These are phyloP conservation scores for Sporothrix inflata DNA, from an alignment of 2,329 filamentous ascomycete species.

Conservation along the genomic window DNA sequence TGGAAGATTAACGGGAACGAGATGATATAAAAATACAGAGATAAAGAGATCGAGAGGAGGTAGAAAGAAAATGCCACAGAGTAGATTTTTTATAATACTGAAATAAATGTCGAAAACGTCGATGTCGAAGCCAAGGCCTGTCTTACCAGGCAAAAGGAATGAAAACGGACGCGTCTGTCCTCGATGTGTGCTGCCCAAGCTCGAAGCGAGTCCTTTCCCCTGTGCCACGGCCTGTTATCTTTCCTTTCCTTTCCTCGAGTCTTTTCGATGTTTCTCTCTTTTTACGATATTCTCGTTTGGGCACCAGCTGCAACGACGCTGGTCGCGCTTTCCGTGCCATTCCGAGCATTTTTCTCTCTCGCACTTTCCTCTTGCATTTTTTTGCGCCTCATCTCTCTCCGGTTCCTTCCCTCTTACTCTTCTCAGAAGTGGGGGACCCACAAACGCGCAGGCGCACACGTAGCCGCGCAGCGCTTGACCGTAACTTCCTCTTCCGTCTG, in stretches of 20 bases:
- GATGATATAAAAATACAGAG: neutral
- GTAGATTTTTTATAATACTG: neutral
- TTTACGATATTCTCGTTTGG: neutral
- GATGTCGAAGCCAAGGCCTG: too few relatives aligned
- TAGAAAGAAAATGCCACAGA: neutral
- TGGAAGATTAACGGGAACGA: neutral
- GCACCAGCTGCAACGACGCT: neutral
- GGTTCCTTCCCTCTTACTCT: constrained; percentile 7
- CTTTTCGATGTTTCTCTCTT: neutral
- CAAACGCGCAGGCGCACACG: neutral
- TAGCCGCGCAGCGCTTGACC: neutral
- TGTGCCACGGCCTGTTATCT: neutral
- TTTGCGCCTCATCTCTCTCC: neutral
- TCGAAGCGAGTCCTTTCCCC: neutral
- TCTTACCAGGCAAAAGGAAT: neutral
- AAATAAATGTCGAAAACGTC: too few relatives aligned
- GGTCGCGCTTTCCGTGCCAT: neutral
- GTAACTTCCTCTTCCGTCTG: neutral
- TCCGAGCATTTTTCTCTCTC: neutral
- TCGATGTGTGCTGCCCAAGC: neutral
- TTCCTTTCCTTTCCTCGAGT: neutral
- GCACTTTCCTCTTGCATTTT: neutral
- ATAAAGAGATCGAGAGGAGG: neutral
- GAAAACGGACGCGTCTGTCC: neutral
- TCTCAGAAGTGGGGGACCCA: neutral